Evolutionary conservation across 306 rosid genomes (phyloP).

Genomic region (Acacia crassicarpa): DNA sequence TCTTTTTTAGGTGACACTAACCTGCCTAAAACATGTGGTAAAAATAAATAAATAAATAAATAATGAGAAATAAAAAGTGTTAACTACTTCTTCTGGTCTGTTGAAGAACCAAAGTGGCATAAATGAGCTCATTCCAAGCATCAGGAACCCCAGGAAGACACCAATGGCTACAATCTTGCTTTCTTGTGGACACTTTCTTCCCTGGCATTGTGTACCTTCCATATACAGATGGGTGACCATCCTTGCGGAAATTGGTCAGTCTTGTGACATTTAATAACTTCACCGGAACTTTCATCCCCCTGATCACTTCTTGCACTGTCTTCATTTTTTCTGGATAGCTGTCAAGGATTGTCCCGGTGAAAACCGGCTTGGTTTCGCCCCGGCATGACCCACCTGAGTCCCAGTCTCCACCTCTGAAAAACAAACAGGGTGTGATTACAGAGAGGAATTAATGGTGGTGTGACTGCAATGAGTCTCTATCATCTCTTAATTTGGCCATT

Average conservation of each 20-base stretch:
- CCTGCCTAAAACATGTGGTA: background rate
- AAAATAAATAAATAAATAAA: background rate
- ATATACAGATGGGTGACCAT: slow-evolving; percentile 85
- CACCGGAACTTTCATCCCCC: slow-evolving; percentile 71
- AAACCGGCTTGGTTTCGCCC: slow-evolving; percentile 81
- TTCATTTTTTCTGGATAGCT: slow-evolving; percentile 92
- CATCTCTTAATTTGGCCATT: background rate
- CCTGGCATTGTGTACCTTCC: slow-evolving; percentile 43
- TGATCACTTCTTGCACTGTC: slow-evolving; percentile 76
- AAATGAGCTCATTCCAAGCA: slow-evolving; percentile 89
- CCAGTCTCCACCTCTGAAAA: slow-evolving; percentile 94
- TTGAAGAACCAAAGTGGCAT: slow-evolving; percentile 59
- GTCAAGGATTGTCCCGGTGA: slow-evolving; percentile 65
- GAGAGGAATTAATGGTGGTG: background rate
- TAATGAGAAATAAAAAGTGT: background rate
- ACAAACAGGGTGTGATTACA: background rate
- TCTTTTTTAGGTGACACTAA: background rate
- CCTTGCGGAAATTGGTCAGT: slow-evolving; percentile 91
- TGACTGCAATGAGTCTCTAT: background rate
- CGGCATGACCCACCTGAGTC: slow-evolving; percentile 95
- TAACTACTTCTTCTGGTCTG: slow-evolving; percentile 41
- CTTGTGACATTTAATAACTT: slow-evolving; percentile 78
- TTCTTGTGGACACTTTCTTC: slow-evolving; percentile 57
- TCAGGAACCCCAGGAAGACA: slow-evolving; percentile 98
- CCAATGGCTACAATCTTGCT: slow-evolving; percentile 96